Evolutionary conservation across 2,329 filamentous ascomycete species (phyloP).

Genomic region (Acrocalymma vagum): DNA sequence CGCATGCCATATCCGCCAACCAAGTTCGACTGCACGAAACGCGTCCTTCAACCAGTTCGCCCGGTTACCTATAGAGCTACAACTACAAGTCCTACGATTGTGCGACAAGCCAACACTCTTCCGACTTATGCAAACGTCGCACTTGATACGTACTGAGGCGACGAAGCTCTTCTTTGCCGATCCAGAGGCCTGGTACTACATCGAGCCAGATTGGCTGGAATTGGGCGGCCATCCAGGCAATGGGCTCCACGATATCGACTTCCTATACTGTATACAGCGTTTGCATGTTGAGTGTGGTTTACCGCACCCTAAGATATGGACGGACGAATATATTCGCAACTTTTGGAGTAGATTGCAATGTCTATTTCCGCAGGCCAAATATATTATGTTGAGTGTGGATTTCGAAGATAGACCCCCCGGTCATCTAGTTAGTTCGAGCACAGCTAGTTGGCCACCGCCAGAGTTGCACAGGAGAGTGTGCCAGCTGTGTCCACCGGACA

Average conservation of each 20-base stretch:
- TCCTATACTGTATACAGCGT: slow-evolving; percentile 2
- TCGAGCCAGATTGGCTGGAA: slow-evolving; percentile 3
- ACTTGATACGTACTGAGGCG: slow-evolving; percentile 6
- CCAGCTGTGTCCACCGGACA: slow-evolving; percentile 5
- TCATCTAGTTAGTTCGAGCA: slow-evolving; percentile 4
- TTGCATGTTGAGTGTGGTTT: slow-evolving; percentile 3
- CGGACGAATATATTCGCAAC: slow-evolving; percentile 1
- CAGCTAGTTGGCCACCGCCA: background rate
- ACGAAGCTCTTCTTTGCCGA: slow-evolving; percentile 10
- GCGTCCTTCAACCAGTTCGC: slow-evolving; percentile 8
- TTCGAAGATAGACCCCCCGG: background rate
- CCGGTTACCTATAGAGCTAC: slow-evolving; percentile 8
- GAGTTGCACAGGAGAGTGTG: background rate
- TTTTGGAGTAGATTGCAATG: slow-evolving; percentile 6
- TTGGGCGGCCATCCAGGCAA: slow-evolving; percentile 2
- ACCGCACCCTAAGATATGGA: no score
- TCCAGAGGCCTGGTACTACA: slow-evolving; percentile 5
- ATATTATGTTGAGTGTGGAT: slow-evolving; percentile 1
- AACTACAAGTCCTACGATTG: slow-evolving; percentile 5
- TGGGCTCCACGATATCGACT: background rate
- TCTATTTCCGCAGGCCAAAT: slow-evolving; percentile 5
- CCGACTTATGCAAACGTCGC: slow-evolving; percentile 10
- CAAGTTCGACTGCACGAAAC: slow-evolving; percentile 2
- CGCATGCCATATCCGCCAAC: slow-evolving; percentile 3
- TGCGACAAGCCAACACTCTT: slow-evolving; percentile 11